Evolutionary conservation across 2,329 filamentous ascomycete genomes (phyloP).

Genomic region (Microdochium paspali): DNA sequence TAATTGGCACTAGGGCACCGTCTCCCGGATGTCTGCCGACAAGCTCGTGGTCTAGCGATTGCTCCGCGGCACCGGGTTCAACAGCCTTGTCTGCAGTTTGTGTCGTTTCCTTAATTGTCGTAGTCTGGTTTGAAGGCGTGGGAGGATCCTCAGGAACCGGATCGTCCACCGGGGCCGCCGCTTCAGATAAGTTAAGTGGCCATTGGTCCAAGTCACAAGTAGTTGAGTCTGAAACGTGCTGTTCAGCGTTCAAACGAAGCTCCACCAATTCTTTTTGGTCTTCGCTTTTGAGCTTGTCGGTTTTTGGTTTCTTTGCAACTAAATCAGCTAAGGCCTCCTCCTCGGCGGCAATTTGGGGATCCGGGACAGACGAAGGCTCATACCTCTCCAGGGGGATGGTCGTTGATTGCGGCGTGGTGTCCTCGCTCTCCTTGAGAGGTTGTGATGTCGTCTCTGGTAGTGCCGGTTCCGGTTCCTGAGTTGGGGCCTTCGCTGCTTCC

Average conservation of each 20-base stretch:
- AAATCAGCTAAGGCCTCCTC: slow-evolving; percentile 1
- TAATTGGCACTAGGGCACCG: too few relatives aligned
- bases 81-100: too few relatives aligned
- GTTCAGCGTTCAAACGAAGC: background rate
- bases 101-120: too few relatives aligned
- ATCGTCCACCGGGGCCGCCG: background rate
- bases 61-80: too few relatives aligned
- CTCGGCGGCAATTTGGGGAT: background rate
- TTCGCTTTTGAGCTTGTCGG: too few relatives aligned
- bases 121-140: too few relatives aligned
- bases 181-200: background rate
- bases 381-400: background rate
- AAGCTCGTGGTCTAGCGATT: too few relatives aligned
- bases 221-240: background rate
- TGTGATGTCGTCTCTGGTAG: background rate
- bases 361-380: background rate
- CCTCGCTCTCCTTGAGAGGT: background rate
- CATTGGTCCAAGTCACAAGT: background rate
- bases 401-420: background rate
- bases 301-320: background rate
- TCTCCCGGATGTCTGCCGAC: too few relatives aligned
- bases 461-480: background rate
- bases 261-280: too few relatives aligned
- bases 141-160: background rate
- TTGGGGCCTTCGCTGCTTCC: background rate